Base-by-base conservation (phyloP, 306 rosid genomes). In the Neltuma alba region DNA sequence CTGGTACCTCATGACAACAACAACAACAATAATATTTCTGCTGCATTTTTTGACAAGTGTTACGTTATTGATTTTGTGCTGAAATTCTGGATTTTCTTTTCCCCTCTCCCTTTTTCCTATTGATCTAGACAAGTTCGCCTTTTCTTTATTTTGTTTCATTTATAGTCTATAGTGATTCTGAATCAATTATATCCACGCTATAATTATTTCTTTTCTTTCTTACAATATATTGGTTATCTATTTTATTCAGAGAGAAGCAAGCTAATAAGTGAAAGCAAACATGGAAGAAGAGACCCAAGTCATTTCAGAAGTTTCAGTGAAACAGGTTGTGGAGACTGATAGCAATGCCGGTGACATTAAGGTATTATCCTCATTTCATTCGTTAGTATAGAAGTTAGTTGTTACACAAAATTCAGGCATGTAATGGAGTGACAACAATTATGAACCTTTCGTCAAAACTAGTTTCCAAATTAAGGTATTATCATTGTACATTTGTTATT, bases 221-320 rank as follows among this genome's bases (percentile, higher is more conserved):
- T 16, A 57, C 64, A 21, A 23, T 3, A 36, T 33, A 27, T 64
- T 54, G 37, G 13, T 27, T 31, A 48, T 58, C 37, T 74, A 3
- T 57, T 18, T 37, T 47, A 38, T 61, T 54, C 57, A 55, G 78
- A 88, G 89, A 28, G 69, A 72, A 27, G 21, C 21, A 65, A 76
- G 82, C 63, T 62, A 25, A 31, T 50, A 23, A 64, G 63, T 69
- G 58, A 58, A 75, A 76, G 44, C 83, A 30, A 58, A 72, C 72
- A 95, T 95, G 99, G 99, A 85, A 74, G 88, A 79, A 76, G 98
- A 83, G 68, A 73, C 91, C 57, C 76, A 74, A 75, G 86, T 84
- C 55, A 77, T 77, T 78, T 79, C 85, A 62, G 96, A 89, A 85
- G 83, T 75, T 84, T 66, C 88, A 6, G 87, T 77, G 66, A 83